Percentiles rank a stretch among this genome's conserved stretches.
Conservation (phyloP, 2,329 filamentous ascomycete genomes). For the Arthrobotrys megalospora region DNA sequence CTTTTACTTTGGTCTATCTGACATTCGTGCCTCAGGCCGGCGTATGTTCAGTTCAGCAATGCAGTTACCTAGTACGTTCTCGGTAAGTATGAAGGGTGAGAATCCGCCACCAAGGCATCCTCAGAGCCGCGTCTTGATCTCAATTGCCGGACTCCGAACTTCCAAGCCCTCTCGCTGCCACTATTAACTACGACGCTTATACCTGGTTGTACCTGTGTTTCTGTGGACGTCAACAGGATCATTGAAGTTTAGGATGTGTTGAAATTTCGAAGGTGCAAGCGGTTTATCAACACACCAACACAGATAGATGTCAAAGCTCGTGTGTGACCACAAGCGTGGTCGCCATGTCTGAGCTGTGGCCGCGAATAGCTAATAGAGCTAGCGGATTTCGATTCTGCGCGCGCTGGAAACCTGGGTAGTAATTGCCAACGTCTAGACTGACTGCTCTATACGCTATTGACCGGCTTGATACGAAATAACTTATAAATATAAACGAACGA, state of each 20-base stretch:
- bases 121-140: neutral
- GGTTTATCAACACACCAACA: constrained; percentile 2
- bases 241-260: neutral
- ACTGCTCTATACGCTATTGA: no score
- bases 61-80: neutral
- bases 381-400: no score
- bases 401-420: no score
- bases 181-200: no score
- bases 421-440: no score
- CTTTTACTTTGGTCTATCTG: constrained; percentile 21
- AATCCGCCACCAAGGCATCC: constrained; percentile 18
- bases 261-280: neutral
- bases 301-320: neutral
- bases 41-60: neutral
- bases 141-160: constrained; percentile 20
- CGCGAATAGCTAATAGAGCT: no score
- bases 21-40: constrained; percentile 17
- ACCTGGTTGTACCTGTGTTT: neutral
- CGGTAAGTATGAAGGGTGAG: constrained; percentile 1
- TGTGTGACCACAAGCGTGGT: neutral
- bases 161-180: neutral
- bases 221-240: neutral
- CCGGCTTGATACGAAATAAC: no score
- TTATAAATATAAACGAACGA: neutral
- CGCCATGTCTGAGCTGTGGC: no score